Evolutionary conservation across 768 basidiomycete species (phyloP), one percentile per base, ranked within the genome.

Genomic region (Leccinum ochraceum): DNA sequence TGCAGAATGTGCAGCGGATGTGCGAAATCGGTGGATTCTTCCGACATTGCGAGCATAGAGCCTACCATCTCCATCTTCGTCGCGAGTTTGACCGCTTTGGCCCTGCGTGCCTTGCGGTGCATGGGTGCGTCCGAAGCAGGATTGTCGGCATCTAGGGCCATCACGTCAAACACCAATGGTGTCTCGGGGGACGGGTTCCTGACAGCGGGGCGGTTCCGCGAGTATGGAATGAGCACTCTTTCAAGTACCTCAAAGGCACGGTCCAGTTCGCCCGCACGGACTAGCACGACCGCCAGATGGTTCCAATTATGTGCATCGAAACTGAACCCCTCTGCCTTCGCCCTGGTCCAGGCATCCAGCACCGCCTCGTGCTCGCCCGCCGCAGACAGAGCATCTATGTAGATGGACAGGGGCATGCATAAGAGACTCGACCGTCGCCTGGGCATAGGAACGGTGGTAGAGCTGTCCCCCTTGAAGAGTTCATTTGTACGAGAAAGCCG

Each of bases 221-320:
- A 80, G 66, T 82, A 82, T 0, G 85, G 87, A 26, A 94, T 67
- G 55, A 97, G 78, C 49, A 97, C 85, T 56, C 82, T 79, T 70
- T 98, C 92, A 46, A 93, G 72, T 36, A 95, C 79, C 65, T 89
- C 86, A 73, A 95, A 94, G 9, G 92, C 94, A 50, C 88, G 87
- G 66, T 89, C 86, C n/a, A 86, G 76, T 67, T 95, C 84, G 26
- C 91, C 92, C 0, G 90, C 92, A 32, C 90, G 86, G 42, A 94
- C 79, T 24, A 95, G 80, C 14, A 87, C 89, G 10, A 89, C 79
- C 26, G 81, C 82, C 28, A 97, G 80, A 67, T 92, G 86, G 68
- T 96, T 97, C 91, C 94, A 98, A 72, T 97, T 98, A 67, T 90
- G 86, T 13, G 90, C 82, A 70, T 95, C 92, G 71, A 94, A 93